Conservation (phyloP, 2,329 filamentous ascomycete species). For the Colletotrichum chrysophilum region DNA sequence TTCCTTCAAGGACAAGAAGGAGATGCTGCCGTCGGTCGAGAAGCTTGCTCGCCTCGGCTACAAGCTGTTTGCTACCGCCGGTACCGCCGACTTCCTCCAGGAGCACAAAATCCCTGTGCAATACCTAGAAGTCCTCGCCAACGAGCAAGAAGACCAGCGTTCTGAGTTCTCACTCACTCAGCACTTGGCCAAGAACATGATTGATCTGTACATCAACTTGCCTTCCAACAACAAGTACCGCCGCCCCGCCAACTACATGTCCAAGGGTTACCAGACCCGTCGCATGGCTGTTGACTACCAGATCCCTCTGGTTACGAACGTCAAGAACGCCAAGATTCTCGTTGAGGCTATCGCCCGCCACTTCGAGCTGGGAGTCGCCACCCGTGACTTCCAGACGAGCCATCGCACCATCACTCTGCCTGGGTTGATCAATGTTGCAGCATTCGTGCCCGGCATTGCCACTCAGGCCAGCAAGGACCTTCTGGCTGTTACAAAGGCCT, state of each 20-base stretch:
- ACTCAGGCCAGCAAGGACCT: slow-evolving; percentile 70
- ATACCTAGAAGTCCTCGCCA: slow-evolving; percentile 86
- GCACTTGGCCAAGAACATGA: slow-evolving; percentile 96
- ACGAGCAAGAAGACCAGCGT: slow-evolving; percentile 82
- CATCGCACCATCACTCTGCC: slow-evolving; percentile 77
- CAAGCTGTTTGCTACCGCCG: slow-evolving; percentile 94
- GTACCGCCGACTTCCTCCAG: slow-evolving; percentile 95
- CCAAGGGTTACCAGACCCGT: slow-evolving; percentile 93
- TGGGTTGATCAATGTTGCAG: slow-evolving; percentile 79
- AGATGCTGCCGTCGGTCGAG: slow-evolving; percentile 91
- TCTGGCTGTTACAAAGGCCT: slow-evolving; percentile 73
- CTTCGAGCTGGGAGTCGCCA: slow-evolving; percentile 82
- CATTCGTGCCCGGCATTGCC: slow-evolving; percentile 78
- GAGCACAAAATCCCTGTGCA: slow-evolving; percentile 92
- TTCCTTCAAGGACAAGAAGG: slow-evolving; percentile 96
- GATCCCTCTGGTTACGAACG: slow-evolving; percentile 95
- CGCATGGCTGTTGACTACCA: slow-evolving; percentile 98
- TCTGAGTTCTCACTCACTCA: slow-evolving; percentile 97
- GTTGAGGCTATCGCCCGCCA: slow-evolving; percentile 92
- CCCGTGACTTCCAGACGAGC: slow-evolving; percentile 91
- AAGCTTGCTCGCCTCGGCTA: slow-evolving; percentile 91
- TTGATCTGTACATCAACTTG: slow-evolving; percentile 98
- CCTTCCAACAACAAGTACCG: slow-evolving; percentile 99
- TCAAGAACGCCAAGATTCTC: slow-evolving; percentile 98
- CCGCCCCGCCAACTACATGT: slow-evolving; percentile 97